Base-by-base conservation (phyloP, 768 basidiomycete species). In the Cystobasidiopsis lactophilus region DNA sequence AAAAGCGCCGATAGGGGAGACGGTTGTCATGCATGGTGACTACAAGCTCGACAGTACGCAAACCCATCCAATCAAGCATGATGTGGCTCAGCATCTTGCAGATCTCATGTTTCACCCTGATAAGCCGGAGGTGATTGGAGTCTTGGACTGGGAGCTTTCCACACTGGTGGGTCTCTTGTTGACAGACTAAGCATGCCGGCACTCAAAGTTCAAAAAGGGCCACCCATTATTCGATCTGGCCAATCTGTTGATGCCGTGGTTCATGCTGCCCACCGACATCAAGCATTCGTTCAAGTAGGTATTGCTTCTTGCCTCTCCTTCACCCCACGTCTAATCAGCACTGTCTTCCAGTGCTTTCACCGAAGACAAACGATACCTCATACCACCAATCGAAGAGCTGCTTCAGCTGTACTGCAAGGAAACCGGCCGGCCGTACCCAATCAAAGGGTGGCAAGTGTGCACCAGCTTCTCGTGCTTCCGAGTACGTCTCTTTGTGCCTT, bases 101-200 rank as follows among this genome's bases (percentile, higher is more conserved):
- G 33, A 98, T 66, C 66, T 98, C 58, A 74, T 95, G 57, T 96
- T 93, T 68, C 89, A 96, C 60, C 80, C 82, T 0, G 84, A 79
- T 0, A 80, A 95, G 66, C 85, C 88, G 56, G 72, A 75, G 39
- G 88, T 96, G 3, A 86, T 96, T 57, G 93, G 85, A 4, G 85
- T 98, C 37, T 67, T 98, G 47, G 91, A 98, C 63, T 98, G 91
- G 91, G 91, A 98, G 64, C 69, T 98, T 26, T 93, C 85, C 62
- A 95, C 91, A 0, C 74, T 98, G 10, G n/a, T n/a, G n/a, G n/a
- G n/a, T n/a, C n/a, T n/a, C n/a, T n/a, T n/a, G n/a, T n/a, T n/a
- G n/a, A n/a, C n/a, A n/a, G n/a, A n/a, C n/a, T n/a, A n/a, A n/a
- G n/a, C n/a, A n/a, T n/a, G n/a, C n/a, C n/a, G n/a, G n/a, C n/a